Conservation (phyloP, 192 early-diverging fungal species). For the Coemansia sp. region DNA sequence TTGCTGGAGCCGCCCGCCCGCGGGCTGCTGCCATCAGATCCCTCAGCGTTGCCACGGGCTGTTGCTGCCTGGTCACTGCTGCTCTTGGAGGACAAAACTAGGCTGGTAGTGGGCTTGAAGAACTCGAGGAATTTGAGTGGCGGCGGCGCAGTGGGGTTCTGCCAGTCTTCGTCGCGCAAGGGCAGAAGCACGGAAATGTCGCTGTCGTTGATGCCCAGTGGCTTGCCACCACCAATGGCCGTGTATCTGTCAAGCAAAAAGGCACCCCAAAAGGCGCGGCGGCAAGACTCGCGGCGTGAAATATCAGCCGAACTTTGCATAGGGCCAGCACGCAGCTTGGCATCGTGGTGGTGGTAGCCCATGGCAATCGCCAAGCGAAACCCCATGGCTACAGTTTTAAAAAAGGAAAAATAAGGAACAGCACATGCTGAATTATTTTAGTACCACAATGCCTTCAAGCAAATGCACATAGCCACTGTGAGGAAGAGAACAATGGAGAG, state of each 20-base stretch:
- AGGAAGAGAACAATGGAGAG: neutral
- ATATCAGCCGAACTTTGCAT: constrained; percentile 37
- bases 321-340: constrained; percentile 37
- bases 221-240: constrained; percentile 50
- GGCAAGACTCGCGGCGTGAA: constrained; percentile 38
- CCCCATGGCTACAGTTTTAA: constrained; percentile 51
- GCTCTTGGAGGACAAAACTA: neutral
- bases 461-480: constrained; percentile 2
- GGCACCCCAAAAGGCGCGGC: constrained; percentile 51
- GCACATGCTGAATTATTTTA: neutral
- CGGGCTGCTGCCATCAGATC: neutral
- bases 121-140: constrained; percentile 38
- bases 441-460: neutral
- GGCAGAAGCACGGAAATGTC: constrained; percentile 48
- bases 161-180: constrained; percentile 44
- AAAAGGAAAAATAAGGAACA: neutral
- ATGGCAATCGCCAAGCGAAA: constrained; percentile 52
- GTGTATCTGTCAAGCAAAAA: constrained; percentile 49
- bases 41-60: neutral
- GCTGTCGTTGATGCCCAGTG: constrained; percentile 51
- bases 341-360: constrained; percentile 52
- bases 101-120: constrained; percentile 25
- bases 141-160: constrained; percentile 24
- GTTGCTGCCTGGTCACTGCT: neutral
- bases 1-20: constrained; percentile 8